Conservation (phyloP, 2,329 filamentous ascomycete genomes). For the Fusarium verrucosum region DNA sequence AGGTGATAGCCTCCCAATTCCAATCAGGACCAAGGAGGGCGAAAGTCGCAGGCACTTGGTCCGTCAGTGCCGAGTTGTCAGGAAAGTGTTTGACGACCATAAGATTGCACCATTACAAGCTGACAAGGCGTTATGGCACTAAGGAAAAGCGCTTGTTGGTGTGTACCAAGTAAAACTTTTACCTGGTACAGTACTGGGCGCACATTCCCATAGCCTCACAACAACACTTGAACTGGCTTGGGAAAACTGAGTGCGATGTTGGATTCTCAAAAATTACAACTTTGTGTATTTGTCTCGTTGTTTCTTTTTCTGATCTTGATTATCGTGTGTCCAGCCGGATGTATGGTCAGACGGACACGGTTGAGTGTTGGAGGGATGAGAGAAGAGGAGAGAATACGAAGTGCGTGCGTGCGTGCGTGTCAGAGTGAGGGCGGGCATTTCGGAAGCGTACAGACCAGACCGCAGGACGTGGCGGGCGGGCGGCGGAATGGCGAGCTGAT, state of each 20-base stretch:
- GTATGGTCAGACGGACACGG: slow-evolving; percentile 8
- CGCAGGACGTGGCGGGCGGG: slow-evolving; percentile 40
- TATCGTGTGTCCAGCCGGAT: not conserved
- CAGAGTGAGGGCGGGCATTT: slow-evolving; percentile 15
- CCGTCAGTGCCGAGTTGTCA: slow-evolving; percentile 20
- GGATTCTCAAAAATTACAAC: not conserved
- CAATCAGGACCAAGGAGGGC: slow-evolving; percentile 1
- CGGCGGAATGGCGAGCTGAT: slow-evolving; percentile 34
- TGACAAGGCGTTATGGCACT: slow-evolving; percentile 46
- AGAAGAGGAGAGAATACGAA: slow-evolving; percentile 23
- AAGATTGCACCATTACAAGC: slow-evolving; percentile 44
- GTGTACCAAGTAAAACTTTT: slow-evolving; percentile 26
- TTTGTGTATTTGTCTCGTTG: slow-evolving; percentile 1
- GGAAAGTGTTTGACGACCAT: slow-evolving; percentile 37
- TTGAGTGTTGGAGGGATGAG: slow-evolving; percentile 11
- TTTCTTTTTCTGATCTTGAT: not conserved
- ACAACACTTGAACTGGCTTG: not conserved
- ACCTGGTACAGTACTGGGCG: slow-evolving; percentile 9
- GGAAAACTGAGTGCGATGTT: not conserved
- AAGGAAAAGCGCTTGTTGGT: slow-evolving; percentile 27
- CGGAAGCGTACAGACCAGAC: slow-evolving; percentile 31
- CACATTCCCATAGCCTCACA: slow-evolving; percentile 7
- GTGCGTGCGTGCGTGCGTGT: slow-evolving; percentile 2
- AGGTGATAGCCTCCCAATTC: slow-evolving; percentile 31
- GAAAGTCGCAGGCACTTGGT: not conserved